A percentile compares a stretch with the other conserved stretches of the same genome.
Evolutionary conservation across 495 filamentous ascomycete species (phyloP).

Genomic region (Annulohypoxylon bovei): DNA sequence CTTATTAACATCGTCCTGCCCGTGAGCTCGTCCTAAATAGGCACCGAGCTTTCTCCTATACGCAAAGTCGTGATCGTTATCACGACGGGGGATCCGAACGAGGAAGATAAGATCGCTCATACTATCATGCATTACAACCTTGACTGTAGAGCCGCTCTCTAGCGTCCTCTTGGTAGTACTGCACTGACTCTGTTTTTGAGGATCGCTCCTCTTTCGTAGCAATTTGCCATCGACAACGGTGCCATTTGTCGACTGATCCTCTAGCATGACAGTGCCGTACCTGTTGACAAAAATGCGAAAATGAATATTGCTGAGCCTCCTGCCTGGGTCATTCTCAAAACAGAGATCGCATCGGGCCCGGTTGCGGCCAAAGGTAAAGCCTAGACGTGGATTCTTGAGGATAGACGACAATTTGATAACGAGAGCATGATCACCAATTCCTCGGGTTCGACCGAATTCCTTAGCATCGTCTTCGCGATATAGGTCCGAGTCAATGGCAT

Average conservation of each 20-base stretch:
- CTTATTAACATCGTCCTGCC: slow-evolving; percentile 41
- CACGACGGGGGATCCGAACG: slow-evolving; percentile 81
- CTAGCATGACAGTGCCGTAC: slow-evolving; percentile 83
- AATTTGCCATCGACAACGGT: slow-evolving; percentile 80
- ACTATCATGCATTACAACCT: slow-evolving; percentile 66
- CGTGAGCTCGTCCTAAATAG: slow-evolving; percentile 56
- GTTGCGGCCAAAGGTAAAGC: slow-evolving; percentile 90
- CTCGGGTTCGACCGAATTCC: slow-evolving; percentile 57
- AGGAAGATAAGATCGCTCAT: slow-evolving; percentile 74
- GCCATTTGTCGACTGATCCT: slow-evolving; percentile 92
- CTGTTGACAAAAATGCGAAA: slow-evolving; percentile 90
- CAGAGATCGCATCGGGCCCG: slow-evolving; percentile 75
- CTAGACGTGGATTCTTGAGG: slow-evolving; percentile 68
- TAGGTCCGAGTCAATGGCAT: slow-evolving; percentile 61
- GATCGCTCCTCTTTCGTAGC: slow-evolving; percentile 57
- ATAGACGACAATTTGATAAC: slow-evolving; percentile 80
- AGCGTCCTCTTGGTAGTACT: slow-evolving; percentile 65
- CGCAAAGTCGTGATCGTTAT: slow-evolving; percentile 62
- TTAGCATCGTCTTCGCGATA: slow-evolving; percentile 51
- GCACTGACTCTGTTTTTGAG: slow-evolving; percentile 46
- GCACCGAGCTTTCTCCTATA: slow-evolving; percentile 68
- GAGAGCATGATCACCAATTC: slow-evolving; percentile 71
- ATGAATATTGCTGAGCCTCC: slow-evolving; percentile 84
- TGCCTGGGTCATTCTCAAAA: slow-evolving; percentile 65
- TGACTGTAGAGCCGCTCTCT: slow-evolving; percentile 74